Evolutionary conservation across 2,329 filamentous ascomycete genomes (phyloP).

Genomic region (Apiospora malaysiana): DNA sequence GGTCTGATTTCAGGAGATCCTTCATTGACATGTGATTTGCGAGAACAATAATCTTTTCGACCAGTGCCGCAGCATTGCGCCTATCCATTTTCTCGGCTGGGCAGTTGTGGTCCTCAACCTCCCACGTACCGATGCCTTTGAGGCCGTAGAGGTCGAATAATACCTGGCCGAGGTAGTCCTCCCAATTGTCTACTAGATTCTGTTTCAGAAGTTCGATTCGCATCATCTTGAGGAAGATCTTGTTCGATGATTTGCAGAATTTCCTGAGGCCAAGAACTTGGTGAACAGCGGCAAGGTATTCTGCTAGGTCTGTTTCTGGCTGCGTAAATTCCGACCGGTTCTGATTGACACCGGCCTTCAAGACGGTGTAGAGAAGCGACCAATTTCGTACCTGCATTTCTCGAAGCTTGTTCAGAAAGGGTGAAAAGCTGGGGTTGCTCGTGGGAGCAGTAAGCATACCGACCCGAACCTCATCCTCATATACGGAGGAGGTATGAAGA

Average conservation of each 20-base stretch:
- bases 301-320: constrained; percentile 75
- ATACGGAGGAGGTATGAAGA: constrained; percentile 79
- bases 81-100: constrained; percentile 78
- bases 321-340: constrained; percentile 68
- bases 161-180: constrained; percentile 85
- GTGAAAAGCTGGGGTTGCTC: constrained; percentile 60
- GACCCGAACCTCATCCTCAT: constrained; percentile 84
- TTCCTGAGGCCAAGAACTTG: constrained; percentile 82
- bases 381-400: constrained; percentile 89
- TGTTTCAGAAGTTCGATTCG: constrained; percentile 83
- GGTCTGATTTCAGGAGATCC: constrained; percentile 87
- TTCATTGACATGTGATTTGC: constrained; percentile 86
- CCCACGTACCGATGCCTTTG: constrained; percentile 70
- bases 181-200: constrained; percentile 79
- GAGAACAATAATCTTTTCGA: constrained; percentile 83
- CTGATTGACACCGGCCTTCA: constrained; percentile 77
- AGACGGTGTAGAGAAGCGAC: constrained; percentile 82
- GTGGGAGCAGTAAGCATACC: constrained; percentile 70
- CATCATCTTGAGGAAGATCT: constrained; percentile 87
- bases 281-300: constrained; percentile 82
- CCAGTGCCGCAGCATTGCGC: constrained; percentile 77
- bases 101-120: constrained; percentile 81
- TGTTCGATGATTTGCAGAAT: constrained; percentile 84
- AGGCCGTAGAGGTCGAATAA: constrained; percentile 83
- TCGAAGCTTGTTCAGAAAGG: constrained; percentile 72